Percentiles rank a stretch among this genome's conserved stretches.
phyloP scores from a whole-genome alignment of 2,329 filamentous ascomycete genomes.

The Trichoderma polysporum region DNA sequence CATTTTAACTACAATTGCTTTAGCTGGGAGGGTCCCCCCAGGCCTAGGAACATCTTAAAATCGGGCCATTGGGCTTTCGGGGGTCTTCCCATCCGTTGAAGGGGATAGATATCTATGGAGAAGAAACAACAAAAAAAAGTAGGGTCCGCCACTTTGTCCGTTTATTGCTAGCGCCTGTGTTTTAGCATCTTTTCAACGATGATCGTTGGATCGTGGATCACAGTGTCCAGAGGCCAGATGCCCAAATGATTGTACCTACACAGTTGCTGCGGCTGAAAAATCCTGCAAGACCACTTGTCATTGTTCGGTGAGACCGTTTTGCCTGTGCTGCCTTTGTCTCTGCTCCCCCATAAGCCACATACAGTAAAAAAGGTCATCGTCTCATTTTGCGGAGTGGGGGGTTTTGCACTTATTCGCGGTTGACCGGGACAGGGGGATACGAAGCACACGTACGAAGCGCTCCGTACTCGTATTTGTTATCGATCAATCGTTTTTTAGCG shows the following conservation, averaged over 20 bases:
- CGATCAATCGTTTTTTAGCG: background rate
- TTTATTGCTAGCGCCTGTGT: background rate
- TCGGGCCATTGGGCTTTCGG: background rate
- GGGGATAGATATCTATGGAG: no score
- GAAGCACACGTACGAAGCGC: background rate
- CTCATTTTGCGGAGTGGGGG: background rate
- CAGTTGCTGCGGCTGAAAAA: background rate
- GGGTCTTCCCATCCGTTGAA: background rate
- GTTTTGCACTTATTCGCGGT: background rate
- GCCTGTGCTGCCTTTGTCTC: background rate
- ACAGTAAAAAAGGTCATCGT: background rate
- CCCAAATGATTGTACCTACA: background rate
- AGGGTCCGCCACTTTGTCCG: background rate
- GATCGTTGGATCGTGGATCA: no score
- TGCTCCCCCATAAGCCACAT: background rate
- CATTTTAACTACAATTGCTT: background rate
- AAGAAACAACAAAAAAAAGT: background rate
- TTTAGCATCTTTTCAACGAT: background rate
- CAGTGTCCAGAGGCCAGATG: no score
- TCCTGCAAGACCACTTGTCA: background rate
- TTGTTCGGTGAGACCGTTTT: background rate
- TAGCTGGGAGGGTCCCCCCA: background rate
- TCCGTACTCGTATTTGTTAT: constrained; percentile 10
- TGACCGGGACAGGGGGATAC: background rate
- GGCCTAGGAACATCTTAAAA: background rate